These are phyloP conservation scores for Oryza brachyantha DNA, from an alignment of 176 grass and related monocot genomes.

Conservation along the genomic window DNA sequence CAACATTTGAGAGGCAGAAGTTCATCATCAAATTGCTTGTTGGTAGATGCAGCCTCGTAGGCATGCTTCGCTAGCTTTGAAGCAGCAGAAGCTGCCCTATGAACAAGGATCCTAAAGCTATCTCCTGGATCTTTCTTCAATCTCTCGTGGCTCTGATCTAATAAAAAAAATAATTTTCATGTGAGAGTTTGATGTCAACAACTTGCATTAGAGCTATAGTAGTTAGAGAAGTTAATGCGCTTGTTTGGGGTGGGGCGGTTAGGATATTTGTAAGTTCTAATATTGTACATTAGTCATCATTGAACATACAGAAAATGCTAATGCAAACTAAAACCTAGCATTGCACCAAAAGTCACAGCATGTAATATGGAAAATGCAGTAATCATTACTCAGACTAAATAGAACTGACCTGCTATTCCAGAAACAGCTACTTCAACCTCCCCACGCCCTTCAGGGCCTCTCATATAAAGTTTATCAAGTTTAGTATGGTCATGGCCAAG, in stretches of 20 bases:
- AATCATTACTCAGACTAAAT: not conserved
- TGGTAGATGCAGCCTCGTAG: slow-evolving; percentile 51
- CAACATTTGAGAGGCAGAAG: slow-evolving; percentile 88
- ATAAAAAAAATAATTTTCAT: slow-evolving; percentile 15
- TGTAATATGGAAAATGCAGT: not conserved
- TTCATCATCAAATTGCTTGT: slow-evolving; percentile 42
- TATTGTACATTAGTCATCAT: not conserved
- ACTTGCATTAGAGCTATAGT: slow-evolving; percentile 3
- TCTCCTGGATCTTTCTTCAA: slow-evolving; percentile 53
- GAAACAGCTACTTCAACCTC: slow-evolving; percentile 99
- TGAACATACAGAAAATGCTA: not conserved
- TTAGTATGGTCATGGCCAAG: slow-evolving; percentile 59
- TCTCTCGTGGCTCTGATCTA: slow-evolving; percentile 66
- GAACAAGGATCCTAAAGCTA: slow-evolving; percentile 61
- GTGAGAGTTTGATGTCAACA: not conserved
- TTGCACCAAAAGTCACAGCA: not conserved
- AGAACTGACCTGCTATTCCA: slow-evolving; percentile 63
- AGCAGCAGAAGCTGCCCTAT: slow-evolving; percentile 70
- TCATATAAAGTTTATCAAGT: slow-evolving; percentile 84
- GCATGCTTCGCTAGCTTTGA: slow-evolving; percentile 77
- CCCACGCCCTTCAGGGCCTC: slow-evolving; percentile 85
- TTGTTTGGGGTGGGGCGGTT: not conserved
- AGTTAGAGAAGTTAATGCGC: not conserved
- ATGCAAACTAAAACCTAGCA: not conserved
- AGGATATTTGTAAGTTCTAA: not conserved